Evolutionary conservation across 1,139 yeast genomes (phyloP).

Genomic region (Ogataea hybrid): DNA sequence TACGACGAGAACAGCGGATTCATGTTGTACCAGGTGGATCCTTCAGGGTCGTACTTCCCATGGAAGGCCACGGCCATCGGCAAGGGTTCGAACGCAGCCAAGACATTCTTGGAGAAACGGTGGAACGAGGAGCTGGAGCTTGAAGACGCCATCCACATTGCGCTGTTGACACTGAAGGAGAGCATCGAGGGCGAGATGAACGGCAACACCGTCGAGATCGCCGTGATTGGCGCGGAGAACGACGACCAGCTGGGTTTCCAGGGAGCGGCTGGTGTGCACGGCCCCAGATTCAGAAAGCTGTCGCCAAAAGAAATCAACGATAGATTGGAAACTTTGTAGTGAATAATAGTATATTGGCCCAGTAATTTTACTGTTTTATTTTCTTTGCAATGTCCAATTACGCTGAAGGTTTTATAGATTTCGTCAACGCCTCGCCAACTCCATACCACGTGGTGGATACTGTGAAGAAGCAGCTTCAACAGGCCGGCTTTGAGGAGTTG

Average conservation of each 20-base stretch:
- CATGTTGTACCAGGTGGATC: slow-evolving; percentile 95
- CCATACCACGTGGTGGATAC: slow-evolving; percentile 90
- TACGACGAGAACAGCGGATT: slow-evolving; percentile 78
- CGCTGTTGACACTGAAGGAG: slow-evolving; percentile 90
- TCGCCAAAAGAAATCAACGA: slow-evolving; percentile 92
- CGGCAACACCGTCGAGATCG: slow-evolving; percentile 93
- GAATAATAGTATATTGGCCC: background rate
- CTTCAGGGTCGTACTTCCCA: slow-evolving; percentile 98
- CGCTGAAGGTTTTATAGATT: slow-evolving; percentile 66
- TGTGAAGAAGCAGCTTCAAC: slow-evolving; percentile 50
- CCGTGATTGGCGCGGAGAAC: slow-evolving; percentile 81
- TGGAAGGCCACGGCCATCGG: slow-evolving; percentile 99
- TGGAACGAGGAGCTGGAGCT: slow-evolving; percentile 97
- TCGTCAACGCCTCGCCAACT: slow-evolving; percentile 84
- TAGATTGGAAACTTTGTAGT: slow-evolving; percentile 82
- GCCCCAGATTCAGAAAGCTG: slow-evolving; percentile 87
- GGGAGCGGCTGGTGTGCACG: slow-evolving; percentile 72
- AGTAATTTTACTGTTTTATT: background rate
- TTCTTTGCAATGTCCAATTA: slow-evolving; percentile 26
- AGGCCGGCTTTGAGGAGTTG: slow-evolving; percentile 71
- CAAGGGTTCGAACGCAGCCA: slow-evolving; percentile 89
- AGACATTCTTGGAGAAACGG: slow-evolving; percentile 95
- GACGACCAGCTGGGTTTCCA: slow-evolving; percentile 79
- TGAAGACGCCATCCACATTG: slow-evolving; percentile 98
- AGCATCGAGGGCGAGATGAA: slow-evolving; percentile 98